Conservation (phyloP, 176 grass and related monocot genomes). For the Phragmites australis region DNA sequence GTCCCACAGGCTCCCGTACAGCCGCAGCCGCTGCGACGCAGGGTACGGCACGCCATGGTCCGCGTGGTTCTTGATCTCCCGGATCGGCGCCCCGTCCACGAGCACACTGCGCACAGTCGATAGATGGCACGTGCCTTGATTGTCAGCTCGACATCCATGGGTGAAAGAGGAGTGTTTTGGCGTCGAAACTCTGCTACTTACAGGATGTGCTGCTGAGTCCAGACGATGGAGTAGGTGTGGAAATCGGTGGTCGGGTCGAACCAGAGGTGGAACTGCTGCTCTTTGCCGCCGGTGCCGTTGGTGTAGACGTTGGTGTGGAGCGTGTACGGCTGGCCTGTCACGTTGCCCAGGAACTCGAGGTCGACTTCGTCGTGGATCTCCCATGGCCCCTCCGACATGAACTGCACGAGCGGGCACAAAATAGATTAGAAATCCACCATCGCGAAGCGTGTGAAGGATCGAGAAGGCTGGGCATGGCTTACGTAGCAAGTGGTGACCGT, state of each 20-base stretch:
- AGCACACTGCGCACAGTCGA: slow-evolving; percentile 2
- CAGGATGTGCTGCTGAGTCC: slow-evolving; percentile 70
- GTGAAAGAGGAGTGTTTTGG: neutral
- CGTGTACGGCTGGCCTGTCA: slow-evolving; percentile 65
- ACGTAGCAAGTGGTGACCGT: slow-evolving; percentile 85
- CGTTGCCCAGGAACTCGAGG: slow-evolving; percentile 85
- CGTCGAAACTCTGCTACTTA: slow-evolving; percentile 7
- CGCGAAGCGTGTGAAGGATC: neutral
- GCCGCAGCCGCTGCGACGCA: slow-evolving; percentile 51
- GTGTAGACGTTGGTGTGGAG: slow-evolving; percentile 78
- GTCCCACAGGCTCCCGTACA: slow-evolving; percentile 60
- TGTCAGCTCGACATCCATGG: neutral
- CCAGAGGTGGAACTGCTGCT: slow-evolving; percentile 87
- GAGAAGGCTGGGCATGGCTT: slow-evolving; percentile 5
- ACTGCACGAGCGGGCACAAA: slow-evolving; percentile 15
- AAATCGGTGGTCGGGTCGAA: slow-evolving; percentile 79
- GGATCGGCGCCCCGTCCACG: slow-evolving; percentile 54
- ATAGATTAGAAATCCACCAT: neutral
- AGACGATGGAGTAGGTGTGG: slow-evolving; percentile 84
- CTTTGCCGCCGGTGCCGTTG: slow-evolving; percentile 58
- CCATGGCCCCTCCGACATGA: slow-evolving; percentile 64
- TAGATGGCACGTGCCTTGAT: no score
- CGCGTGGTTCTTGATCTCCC: slow-evolving; percentile 49
- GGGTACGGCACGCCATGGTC: slow-evolving; percentile 45
- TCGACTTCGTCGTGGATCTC: slow-evolving; percentile 76